Conservation (phyloP, 1,284 basidiomycete species). For the Leccinum pachyderme region DNA sequence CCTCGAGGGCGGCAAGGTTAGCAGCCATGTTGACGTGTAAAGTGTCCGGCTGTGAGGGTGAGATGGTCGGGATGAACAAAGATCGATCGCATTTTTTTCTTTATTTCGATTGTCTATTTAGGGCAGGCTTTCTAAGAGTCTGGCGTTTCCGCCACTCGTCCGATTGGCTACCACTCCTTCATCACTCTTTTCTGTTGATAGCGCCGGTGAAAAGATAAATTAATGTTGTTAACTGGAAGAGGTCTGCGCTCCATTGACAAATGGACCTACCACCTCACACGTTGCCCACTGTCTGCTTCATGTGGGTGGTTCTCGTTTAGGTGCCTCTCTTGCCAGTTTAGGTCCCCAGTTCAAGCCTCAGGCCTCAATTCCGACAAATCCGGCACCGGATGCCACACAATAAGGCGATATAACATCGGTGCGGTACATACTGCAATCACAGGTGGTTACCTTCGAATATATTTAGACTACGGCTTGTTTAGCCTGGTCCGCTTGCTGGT, state of each 20-base stretch:
- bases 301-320: neutral
- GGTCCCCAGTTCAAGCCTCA: neutral
- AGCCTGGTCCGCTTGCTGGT: neutral
- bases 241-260: neutral
- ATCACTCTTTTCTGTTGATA: neutral
- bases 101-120: slow-evolving; percentile 27
- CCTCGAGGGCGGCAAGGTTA: slow-evolving; percentile 77
- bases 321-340: slow-evolving; percentile 2
- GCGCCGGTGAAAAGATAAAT: too few species aligned
- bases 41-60: slow-evolving; percentile 15
- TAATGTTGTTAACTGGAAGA: neutral
- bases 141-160: slow-evolving; percentile 10
- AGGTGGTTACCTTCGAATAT: neutral
- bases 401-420: too few species aligned
- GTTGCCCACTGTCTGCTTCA: neutral
- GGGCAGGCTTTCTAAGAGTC: slow-evolving; percentile 24
- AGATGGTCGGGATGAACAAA: slow-evolving; percentile 26
- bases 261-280: neutral
- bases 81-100: slow-evolving; percentile 26
- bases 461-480: neutral
- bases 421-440: neutral
- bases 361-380: neutral
- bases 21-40: slow-evolving; percentile 56
- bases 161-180: slow-evolving; percentile 12
- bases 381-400: neutral